phyloP scores from a whole-genome alignment of 2,329 filamentous ascomycete genomes.

The Rhynchosporium graminicola region DNA sequence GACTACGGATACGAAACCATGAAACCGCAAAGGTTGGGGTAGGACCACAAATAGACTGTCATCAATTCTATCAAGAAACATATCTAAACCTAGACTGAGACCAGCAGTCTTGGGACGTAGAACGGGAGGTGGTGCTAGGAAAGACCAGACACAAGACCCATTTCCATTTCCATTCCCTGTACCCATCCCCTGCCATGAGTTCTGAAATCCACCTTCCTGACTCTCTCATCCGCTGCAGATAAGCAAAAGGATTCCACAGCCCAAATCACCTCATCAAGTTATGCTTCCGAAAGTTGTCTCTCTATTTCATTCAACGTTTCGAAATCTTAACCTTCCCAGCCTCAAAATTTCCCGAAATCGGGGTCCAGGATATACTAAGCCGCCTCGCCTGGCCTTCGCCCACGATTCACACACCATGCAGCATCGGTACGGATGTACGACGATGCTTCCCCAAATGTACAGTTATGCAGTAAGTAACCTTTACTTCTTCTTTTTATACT shows the following conservation, averaged over 20 bases:
- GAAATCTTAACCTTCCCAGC: too few species aligned
- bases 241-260: background rate
- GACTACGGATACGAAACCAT: background rate
- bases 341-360: background rate
- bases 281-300: background rate
- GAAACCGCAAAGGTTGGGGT: background rate
- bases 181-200: background rate
- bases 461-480: constrained; percentile 1
- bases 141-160: background rate
- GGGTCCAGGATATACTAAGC: constrained; percentile 1
- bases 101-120: background rate
- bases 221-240: background rate
- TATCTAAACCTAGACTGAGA: too few species aligned
- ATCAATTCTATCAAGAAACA: background rate
- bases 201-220: constrained; percentile 1
- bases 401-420: constrained; percentile 17
- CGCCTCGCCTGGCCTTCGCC: background rate
- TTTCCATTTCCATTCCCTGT: background rate
- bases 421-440: constrained; percentile 34
- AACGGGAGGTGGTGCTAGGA: background rate
- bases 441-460: constrained; percentile 31
- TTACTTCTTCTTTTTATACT: background rate
- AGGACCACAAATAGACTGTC: background rate
- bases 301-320: background rate
- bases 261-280: background rate